These are phyloP conservation scores for Neofusicoccum cordaticola DNA, from an alignment of 2,329 filamentous ascomycete species.

Conservation along the genomic window DNA sequence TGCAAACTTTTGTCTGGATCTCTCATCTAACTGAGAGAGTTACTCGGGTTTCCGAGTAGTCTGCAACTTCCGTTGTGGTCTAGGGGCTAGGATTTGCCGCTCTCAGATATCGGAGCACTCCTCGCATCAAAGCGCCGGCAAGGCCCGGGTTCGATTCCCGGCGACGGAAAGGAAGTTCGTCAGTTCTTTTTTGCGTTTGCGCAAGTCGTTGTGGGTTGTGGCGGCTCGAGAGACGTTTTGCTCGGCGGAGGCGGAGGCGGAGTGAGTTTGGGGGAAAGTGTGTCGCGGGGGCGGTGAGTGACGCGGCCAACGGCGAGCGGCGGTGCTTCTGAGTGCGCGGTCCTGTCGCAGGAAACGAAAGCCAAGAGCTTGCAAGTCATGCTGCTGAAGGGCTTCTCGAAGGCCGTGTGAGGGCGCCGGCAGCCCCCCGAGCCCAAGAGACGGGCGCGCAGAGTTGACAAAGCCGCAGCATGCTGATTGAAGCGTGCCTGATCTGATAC, in stretches of 20 bases:
- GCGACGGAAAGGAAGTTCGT: background rate
- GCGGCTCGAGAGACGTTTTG: too few species aligned
- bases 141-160: background rate
- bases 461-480: background rate
- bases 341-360: background rate
- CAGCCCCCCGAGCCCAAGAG: background rate
- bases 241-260: background rate
- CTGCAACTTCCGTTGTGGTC: background rate
- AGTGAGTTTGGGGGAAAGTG: too few species aligned
- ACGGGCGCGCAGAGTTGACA: background rate
- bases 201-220: background rate
- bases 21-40: background rate
- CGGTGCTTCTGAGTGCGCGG: background rate
- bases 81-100: background rate
- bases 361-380: background rate
- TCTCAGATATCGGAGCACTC: background rate
- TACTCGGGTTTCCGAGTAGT: background rate
- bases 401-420: too few species aligned
- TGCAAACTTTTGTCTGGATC: rapidly evolving
- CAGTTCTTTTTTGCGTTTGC: background rate
- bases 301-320: background rate
- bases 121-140: background rate
- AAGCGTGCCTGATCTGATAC: slow-evolving; percentile 5
- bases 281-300: background rate
- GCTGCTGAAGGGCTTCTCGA: background rate